A percentile compares a stretch with the other conserved stretches of the same genome.
Evolutionary conservation across 2,329 filamentous ascomycete genomes (phyloP).

Genomic region (Pseudocercospora vitis): DNA sequence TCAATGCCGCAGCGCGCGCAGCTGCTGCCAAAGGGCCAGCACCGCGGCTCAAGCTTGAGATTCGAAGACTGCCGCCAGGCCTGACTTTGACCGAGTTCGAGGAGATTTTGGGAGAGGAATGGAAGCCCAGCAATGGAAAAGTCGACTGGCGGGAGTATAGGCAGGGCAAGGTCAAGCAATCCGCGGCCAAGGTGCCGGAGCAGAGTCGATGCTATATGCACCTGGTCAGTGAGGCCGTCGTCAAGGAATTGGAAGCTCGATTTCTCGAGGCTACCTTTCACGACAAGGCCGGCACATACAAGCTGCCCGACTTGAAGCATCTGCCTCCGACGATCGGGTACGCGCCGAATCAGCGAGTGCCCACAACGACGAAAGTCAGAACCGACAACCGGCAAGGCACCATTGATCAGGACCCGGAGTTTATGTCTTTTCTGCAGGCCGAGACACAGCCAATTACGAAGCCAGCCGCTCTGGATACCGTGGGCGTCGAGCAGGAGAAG

Average conservation of each 20-base stretch:
- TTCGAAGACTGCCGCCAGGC: slow-evolving; percentile 82
- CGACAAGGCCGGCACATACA: slow-evolving; percentile 76
- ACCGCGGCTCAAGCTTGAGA: slow-evolving; percentile 76
- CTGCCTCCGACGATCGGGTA: slow-evolving; percentile 80
- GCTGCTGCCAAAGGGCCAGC: slow-evolving; percentile 45
- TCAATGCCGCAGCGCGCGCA: slow-evolving; percentile 34
- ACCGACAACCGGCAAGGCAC: slow-evolving; percentile 85
- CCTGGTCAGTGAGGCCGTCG: slow-evolving; percentile 68
- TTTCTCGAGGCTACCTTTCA: slow-evolving; percentile 72
- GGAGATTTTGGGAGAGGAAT: slow-evolving; percentile 70
- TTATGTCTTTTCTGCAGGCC: slow-evolving; percentile 86
- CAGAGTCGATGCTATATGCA: slow-evolving; percentile 82
- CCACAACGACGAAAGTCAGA: slow-evolving; percentile 66
- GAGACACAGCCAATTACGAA: slow-evolving; percentile 73
- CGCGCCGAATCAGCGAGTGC: slow-evolving; percentile 79
- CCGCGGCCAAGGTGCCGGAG: slow-evolving; percentile 78
- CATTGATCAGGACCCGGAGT: slow-evolving; percentile 94
- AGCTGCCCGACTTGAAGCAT: slow-evolving; percentile 66
- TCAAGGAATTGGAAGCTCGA: slow-evolving; percentile 66
- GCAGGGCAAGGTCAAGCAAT: slow-evolving; percentile 72
- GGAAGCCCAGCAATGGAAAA: slow-evolving; percentile 76
- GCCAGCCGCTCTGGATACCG: slow-evolving; percentile 51
- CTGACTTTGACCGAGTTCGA: slow-evolving; percentile 79
- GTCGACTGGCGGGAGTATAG: slow-evolving; percentile 80
- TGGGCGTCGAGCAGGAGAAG: slow-evolving; percentile 50